Evolutionary conservation across 1,139 yeast species (phyloP).

Genomic region (Saccharomyces hybrid): DNA sequence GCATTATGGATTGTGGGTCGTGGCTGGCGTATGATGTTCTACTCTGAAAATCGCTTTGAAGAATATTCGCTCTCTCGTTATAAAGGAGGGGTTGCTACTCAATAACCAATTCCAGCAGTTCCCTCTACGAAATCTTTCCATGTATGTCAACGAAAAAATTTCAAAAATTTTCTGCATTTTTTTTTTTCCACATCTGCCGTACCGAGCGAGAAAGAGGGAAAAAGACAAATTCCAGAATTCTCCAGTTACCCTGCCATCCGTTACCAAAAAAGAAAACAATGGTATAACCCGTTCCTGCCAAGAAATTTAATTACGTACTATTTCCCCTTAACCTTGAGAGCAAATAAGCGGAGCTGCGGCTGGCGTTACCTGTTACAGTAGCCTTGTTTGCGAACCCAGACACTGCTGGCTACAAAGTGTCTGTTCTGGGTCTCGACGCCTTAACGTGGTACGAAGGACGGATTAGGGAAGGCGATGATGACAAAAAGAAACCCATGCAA

Average conservation of each 20-base stretch:
- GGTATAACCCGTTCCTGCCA: too few species aligned
- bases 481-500: neutral
- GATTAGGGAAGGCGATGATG: neutral
- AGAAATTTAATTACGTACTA: too few species aligned
- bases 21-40: neutral
- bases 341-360: too few species aligned
- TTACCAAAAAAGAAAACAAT: too few species aligned
- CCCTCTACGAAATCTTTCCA: neutral
- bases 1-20: constrained; percentile 39
- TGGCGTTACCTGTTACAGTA: too few species aligned
- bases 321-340: too few species aligned
- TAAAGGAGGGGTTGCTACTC: neutral
- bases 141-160: neutral
- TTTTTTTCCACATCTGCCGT: neutral
- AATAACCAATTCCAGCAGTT: neutral
- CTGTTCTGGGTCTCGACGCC: too few species aligned
- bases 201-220: neutral
- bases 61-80: neutral
- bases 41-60: neutral
- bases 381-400: too few species aligned
- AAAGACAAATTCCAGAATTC: too few species aligned
- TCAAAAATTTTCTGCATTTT: neutral
- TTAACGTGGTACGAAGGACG: neutral
- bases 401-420: too few species aligned
- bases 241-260: too few species aligned